These are phyloP conservation scores for Suillus alpinus DNA, from an alignment of 768 basidiomycete species.

Conservation along the genomic window DNA sequence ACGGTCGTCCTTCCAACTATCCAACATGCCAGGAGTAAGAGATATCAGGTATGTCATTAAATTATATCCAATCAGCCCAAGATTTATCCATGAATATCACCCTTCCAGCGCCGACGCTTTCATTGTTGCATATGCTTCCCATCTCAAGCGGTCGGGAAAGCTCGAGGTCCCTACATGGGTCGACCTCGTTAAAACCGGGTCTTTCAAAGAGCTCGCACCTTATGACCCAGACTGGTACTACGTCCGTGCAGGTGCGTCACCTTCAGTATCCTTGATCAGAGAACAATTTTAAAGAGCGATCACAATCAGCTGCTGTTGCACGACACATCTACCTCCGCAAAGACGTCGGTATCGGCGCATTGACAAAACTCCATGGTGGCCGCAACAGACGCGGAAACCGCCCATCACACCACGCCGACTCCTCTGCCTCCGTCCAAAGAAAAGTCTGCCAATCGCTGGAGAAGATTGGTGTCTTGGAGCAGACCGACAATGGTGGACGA, in stretches of 20 bases:
- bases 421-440: slow-evolving; percentile 87
- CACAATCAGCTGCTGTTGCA: slow-evolving; percentile 78
- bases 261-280: neutral
- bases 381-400: slow-evolving; percentile 95
- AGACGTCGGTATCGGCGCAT: slow-evolving; percentile 90
- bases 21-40: slow-evolving; percentile 79
- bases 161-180: slow-evolving; percentile 99
- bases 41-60: slow-evolving; percentile 61
- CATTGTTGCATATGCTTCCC: slow-evolving; percentile 91
- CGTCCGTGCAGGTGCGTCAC: slow-evolving; percentile 83
- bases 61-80: slow-evolving; percentile 12
- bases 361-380: slow-evolving; percentile 95
- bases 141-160: slow-evolving; percentile 98
- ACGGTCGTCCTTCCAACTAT: slow-evolving; percentile 35
- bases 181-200: slow-evolving; percentile 96
- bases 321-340: slow-evolving; percentile 99
- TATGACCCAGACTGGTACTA: slow-evolving; percentile 99
- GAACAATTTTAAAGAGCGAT: neutral
- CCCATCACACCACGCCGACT: slow-evolving; percentile 89
- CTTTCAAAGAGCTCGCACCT: slow-evolving; percentile 96
- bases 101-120: slow-evolving; percentile 81
- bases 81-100: slow-evolving; percentile 15
- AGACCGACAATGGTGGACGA: slow-evolving; percentile 90
- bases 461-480: slow-evolving; percentile 98
- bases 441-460: slow-evolving; percentile 96